A percentile compares a stretch with the other conserved stretches of the same genome.
Conservation (phyloP, 2,329 filamentous ascomycete species). For the Geosmithia flava region DNA sequence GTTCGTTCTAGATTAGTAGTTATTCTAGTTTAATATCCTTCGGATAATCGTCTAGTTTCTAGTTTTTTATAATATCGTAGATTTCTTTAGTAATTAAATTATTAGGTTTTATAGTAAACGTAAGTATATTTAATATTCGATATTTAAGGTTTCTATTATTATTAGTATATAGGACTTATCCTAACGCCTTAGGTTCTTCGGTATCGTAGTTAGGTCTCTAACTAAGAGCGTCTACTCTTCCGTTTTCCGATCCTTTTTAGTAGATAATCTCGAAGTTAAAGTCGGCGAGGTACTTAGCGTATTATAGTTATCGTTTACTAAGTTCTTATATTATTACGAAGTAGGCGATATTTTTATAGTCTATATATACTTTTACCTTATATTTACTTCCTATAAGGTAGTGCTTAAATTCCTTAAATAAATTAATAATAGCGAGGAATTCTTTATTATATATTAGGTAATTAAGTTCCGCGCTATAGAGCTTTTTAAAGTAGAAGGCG, state of each 20-base stretch:
- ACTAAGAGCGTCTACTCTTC: slow-evolving; percentile 3
- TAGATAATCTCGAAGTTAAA: slow-evolving; percentile 8
- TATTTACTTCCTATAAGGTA: not conserved
- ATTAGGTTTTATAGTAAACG: not conserved
- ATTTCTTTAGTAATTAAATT: not conserved
- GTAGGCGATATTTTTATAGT: slow-evolving; percentile 11
- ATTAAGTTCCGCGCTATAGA: not conserved
- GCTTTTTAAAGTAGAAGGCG: slow-evolving; percentile 1
- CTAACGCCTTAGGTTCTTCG: slow-evolving; percentile 2
- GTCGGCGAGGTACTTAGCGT: slow-evolving; percentile 6
- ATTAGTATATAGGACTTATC: slow-evolving; percentile 5
- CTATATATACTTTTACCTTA: slow-evolving; percentile 1
- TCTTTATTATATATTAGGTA: slow-evolving; percentile 3
- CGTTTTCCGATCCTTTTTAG: slow-evolving; percentile 5
- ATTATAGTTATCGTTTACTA: slow-evolving; percentile 5
- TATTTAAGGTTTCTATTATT: not conserved
- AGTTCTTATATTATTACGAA: slow-evolving; percentile 8
- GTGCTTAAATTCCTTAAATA: slow-evolving; percentile 1
- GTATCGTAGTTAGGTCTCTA: slow-evolving; percentile 2
- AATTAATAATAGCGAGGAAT: slow-evolving; percentile 3
- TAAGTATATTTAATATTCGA: not conserved
- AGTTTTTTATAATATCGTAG: not conserved
- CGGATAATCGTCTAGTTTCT: not conserved
- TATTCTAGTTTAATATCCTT: not conserved
- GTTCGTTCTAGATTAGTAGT: not conserved